Evolutionary conservation across 345 rosid species (phyloP).

Genomic region (Camelina neglecta): DNA sequence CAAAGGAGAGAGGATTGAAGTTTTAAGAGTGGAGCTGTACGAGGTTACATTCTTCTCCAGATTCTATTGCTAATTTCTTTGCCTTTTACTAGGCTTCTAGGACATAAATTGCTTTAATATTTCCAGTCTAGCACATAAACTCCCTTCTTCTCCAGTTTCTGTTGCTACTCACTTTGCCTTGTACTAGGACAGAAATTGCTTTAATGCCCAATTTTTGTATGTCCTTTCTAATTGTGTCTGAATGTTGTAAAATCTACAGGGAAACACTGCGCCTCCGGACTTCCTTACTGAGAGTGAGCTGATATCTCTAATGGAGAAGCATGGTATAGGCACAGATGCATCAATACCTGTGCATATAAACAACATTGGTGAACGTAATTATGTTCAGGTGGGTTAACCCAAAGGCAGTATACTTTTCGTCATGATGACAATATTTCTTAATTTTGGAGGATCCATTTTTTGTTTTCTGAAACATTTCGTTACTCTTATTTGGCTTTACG

Average conservation of each 20-base stretch:
- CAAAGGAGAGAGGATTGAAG: slow-evolving; percentile 73
- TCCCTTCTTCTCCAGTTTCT: slow-evolving; percentile 21
- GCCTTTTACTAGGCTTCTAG: background rate
- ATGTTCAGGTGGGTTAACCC: slow-evolving; percentile 73
- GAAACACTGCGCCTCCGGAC: slow-evolving; percentile 80
- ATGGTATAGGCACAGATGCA: slow-evolving; percentile 98
- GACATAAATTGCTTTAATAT: background rate
- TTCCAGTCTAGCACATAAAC: slow-evolving; percentile 55
- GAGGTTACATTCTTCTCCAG: slow-evolving; percentile 58
- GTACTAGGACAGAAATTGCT: slow-evolving; percentile 4
- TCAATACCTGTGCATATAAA: slow-evolving; percentile 91
- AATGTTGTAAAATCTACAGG: slow-evolving; percentile 54
- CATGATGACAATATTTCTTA: slow-evolving; percentile 25
- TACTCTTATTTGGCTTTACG: slow-evolving; percentile 11
- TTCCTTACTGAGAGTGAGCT: slow-evolving; percentile 95
- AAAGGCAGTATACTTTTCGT: slow-evolving; percentile 5
- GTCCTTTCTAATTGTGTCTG: background rate
- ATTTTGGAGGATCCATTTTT: slow-evolving; percentile 4
- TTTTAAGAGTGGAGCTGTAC: slow-evolving; percentile 72
- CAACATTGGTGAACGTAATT: slow-evolving; percentile 96
- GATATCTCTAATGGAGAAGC: slow-evolving; percentile 93
- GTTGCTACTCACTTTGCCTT: slow-evolving; percentile 11
- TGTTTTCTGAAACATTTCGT: background rate
- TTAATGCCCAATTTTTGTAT: background rate
- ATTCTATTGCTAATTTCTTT: slow-evolving; percentile 14